A percentile compares a stretch with the other conserved stretches of the same genome.
Evolutionary conservation across 2,329 filamentous ascomycete species (phyloP).

Genomic region (Colletotrichum sansevieriae): DNA sequence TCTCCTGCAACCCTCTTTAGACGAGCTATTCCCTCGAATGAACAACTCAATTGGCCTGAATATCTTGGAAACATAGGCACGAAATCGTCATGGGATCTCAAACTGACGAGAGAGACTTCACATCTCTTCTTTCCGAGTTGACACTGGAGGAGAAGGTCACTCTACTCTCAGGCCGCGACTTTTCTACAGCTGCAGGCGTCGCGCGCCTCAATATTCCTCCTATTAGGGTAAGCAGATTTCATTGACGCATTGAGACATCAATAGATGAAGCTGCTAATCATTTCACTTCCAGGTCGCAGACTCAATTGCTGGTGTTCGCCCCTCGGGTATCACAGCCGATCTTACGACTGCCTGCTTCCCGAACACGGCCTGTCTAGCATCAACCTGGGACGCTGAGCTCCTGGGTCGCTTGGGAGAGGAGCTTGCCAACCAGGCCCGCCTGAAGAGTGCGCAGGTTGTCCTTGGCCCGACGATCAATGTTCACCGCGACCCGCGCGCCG

Average conservation of each 20-base stretch:
- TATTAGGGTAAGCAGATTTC: conserved; percentile 16
- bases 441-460: conserved; percentile 78
- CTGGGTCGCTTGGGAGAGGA: conserved; percentile 38
- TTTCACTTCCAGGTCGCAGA: conserved; percentile 35
- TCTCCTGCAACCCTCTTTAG: too few relatives aligned
- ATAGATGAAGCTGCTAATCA: not conserved
- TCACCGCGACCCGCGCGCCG: conserved; percentile 57
- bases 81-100: conserved; percentile 19
- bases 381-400: conserved; percentile 42
- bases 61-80: too few relatives aligned
- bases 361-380: conserved; percentile 41
- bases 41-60: not conserved
- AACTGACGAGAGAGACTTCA: conserved; percentile 32
- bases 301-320: conserved; percentile 41
- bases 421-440: conserved; percentile 42
- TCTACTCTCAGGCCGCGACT: conserved; percentile 39
- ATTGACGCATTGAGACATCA: not conserved
- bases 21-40: not conserved
- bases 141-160: conserved; percentile 37
- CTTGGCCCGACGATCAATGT: conserved; percentile 71
- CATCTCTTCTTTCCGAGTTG: conserved; percentile 25
- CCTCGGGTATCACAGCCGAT: conserved; percentile 35
- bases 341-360: conserved; percentile 42
- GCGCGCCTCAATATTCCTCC: conserved; percentile 38
- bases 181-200: conserved; percentile 41